Evolutionary conservation across 805 yeast species (phyloP).

Genomic region (Tetrapisispora phaffii): DNA sequence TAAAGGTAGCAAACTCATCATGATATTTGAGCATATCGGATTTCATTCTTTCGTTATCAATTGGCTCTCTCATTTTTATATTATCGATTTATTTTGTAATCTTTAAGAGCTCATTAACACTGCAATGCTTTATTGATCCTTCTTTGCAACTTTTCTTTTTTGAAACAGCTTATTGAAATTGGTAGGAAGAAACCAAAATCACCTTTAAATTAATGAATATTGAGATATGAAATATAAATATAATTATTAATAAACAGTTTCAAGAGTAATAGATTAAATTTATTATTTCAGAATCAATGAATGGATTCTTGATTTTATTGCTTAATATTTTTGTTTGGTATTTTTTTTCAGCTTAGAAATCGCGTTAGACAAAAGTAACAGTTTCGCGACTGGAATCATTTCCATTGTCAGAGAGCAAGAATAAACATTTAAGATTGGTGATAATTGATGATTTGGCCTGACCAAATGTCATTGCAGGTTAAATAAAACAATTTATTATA

Average conservation of each 20-base stretch:
- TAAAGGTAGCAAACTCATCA: conserved; percentile 20
- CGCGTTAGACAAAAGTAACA: neutral
- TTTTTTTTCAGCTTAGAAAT: neutral
- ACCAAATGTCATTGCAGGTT: too few species aligned
- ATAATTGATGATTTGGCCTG: neutral
- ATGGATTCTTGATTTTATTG: neutral
- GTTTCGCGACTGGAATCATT: neutral
- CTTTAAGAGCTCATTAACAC: neutral
- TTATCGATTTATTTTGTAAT: neutral
- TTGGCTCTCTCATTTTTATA: neutral
- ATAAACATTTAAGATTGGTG: neutral
- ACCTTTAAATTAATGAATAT: too few species aligned
- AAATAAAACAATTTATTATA: too few species aligned
- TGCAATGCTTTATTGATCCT: neutral
- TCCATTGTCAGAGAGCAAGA: neutral
- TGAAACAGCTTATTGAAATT: too few species aligned
- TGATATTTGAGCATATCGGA: conserved; percentile 21
- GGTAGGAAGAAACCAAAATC: too few species aligned
- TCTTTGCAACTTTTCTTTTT: too few species aligned
- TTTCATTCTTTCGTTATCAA: conserved; percentile 6
- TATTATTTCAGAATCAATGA: too few species aligned
- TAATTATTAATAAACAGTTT: too few species aligned
- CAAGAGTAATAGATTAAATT: too few species aligned
- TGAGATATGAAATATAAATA: too few species aligned
- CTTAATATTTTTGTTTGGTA: neutral